Evolutionary conservation across 176 grass and related monocot genomes (phyloP).

Genomic region (Cocos nucifera): DNA sequence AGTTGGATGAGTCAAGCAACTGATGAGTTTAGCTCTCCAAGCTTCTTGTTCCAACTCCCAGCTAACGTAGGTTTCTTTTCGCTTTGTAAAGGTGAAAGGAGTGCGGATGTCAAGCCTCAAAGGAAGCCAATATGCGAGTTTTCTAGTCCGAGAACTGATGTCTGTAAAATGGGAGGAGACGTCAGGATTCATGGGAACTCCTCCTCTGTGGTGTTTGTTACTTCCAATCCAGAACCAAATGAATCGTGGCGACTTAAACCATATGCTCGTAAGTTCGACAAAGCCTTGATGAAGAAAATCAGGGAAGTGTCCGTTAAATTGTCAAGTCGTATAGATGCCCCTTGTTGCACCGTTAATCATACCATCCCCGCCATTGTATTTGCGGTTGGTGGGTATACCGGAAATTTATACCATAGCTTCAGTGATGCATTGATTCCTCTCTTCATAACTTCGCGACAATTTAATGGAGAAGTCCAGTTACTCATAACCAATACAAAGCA

Average conservation of each 20-base stretch:
- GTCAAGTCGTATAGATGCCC: slow-evolving; percentile 9
- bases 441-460: slow-evolving; percentile 44
- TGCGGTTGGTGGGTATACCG: slow-evolving; percentile 45
- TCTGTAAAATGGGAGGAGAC: slow-evolving; percentile 54
- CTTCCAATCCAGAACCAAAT: neutral
- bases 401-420: slow-evolving; percentile 73
- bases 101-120: slow-evolving; percentile 25
- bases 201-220: slow-evolving; percentile 32
- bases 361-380: slow-evolving; percentile 43
- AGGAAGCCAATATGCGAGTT: slow-evolving; percentile 24
- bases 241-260: slow-evolving; percentile 44
- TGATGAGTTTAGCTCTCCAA: too few relatives aligned
- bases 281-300: neutral
- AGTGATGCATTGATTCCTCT: slow-evolving; percentile 66
- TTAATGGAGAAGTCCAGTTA: slow-evolving; percentile 47
- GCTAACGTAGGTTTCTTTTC: neutral
- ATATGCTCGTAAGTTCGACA: slow-evolving; percentile 47
- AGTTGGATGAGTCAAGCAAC: too few relatives aligned
- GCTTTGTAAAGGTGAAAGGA: neutral
- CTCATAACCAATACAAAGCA: neutral
- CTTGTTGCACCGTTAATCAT: slow-evolving; percentile 39
- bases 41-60: neutral
- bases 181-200: slow-evolving; percentile 49
- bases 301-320: slow-evolving; percentile 37
- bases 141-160: too few relatives aligned